A percentile compares a stretch with the other conserved stretches of the same genome.
Evolutionary conservation across 2,329 filamentous ascomycete species (phyloP).

Genomic region (Epichloe uncinata): DNA sequence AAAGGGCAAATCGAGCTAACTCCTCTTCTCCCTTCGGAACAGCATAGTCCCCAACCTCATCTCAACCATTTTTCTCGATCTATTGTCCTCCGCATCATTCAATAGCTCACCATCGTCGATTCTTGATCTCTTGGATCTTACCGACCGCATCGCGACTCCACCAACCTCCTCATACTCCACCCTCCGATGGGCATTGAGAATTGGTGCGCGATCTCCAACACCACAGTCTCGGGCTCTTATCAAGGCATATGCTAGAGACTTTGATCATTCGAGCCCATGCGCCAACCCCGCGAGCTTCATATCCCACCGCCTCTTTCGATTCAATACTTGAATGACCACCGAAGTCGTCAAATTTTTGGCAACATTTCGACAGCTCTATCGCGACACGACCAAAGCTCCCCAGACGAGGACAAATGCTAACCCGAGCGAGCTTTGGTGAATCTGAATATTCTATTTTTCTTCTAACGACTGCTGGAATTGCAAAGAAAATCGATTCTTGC

Average conservation of each 20-base stretch:
- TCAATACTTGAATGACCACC: constrained; percentile 18
- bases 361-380: constrained; percentile 2
- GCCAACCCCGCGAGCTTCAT: constrained; percentile 25
- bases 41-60: constrained; percentile 2
- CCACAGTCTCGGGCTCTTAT: constrained; percentile 7
- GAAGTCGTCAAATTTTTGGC: constrained; percentile 9
- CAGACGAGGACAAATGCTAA: constrained; percentile 14
- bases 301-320: constrained; percentile 19
- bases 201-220: constrained; percentile 2
- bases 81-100: constrained; percentile 1
- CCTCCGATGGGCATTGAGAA: constrained; percentile 17
- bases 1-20: constrained; percentile 4
- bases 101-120: background rate
- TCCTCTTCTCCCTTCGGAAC: constrained; percentile 1
- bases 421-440: constrained; percentile 7
- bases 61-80: constrained; percentile 3
- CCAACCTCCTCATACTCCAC: constrained; percentile 7
- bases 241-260: constrained; percentile 10
- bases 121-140: background rate
- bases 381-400: background rate
- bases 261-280: constrained; percentile 21
- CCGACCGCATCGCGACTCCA: constrained; percentile 5
- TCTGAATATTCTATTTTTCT: constrained; percentile 4
- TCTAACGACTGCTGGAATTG: constrained; percentile 7
- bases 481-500: constrained; percentile 10